Evolutionary conservation across 768 basidiomycete species (phyloP).

Genomic region (Podaxis rugospora): DNA sequence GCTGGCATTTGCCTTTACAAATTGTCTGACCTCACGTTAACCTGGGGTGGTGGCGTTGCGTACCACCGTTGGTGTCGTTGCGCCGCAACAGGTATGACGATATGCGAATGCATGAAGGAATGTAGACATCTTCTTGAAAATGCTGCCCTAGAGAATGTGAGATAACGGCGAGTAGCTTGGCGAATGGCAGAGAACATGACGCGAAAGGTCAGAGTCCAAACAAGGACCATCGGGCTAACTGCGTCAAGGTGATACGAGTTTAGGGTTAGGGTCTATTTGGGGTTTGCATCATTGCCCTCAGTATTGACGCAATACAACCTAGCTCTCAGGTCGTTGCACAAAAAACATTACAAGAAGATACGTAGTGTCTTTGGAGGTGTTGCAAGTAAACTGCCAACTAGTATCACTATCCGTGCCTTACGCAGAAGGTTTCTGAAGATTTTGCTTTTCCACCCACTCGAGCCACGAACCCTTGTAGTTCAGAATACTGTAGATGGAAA

Average conservation of each 20-base stretch:
- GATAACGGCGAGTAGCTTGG: constrained; percentile 21
- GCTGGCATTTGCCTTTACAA: background rate
- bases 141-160: background rate
- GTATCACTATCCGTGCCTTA: background rate
- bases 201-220: background rate
- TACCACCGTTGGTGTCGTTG: constrained; percentile 25
- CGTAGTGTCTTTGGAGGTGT: background rate
- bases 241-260: constrained; percentile 11
- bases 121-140: background rate
- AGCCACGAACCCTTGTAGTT: constrained; percentile 90
- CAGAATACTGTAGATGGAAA: constrained; percentile 36
- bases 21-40: constrained; percentile 47
- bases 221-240: background rate
- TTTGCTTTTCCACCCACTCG: constrained; percentile 69
- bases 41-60: constrained; percentile 54
- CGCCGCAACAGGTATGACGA: background rate
- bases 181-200: constrained; percentile 25
- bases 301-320: background rate
- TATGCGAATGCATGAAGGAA: background rate
- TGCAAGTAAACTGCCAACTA: background rate
- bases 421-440: constrained; percentile 21
- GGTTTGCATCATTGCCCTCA: background rate
- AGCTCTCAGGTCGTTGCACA: background rate
- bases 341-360: background rate
- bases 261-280: constrained; percentile 26